Evolutionary conservation across 2,329 filamentous ascomycete species (phyloP), one percentile per base, ranked within the genome.

Genomic region (Thelonectria olida): DNA sequence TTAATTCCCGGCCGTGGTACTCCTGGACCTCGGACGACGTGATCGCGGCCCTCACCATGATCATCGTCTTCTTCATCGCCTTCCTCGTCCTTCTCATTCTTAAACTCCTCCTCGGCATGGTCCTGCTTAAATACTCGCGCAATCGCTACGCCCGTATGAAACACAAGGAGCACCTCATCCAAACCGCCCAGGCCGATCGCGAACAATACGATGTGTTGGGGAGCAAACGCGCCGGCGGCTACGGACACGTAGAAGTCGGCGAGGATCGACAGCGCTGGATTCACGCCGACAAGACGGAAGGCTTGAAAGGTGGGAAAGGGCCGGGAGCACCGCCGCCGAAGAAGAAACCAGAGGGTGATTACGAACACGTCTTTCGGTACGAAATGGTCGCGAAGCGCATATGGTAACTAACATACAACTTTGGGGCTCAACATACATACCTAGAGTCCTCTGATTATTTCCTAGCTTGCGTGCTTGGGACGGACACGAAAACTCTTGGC

Each of bases 301-400:
- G 88, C 0, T 73, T 92, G 61, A 84, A 83, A 69, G 87, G 72
- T 82, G 86, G 69, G 5, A 79, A 76, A 55, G 70, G 72, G 6
- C 85, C 84, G 63, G 86, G 88, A 65, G 88, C 85, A n/a, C n/a
- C n/a, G 67, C 84, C 83, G 22, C 80, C 67, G 5, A 71, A 83
- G 34, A 80, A 80, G 53, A 84, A 84, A 56, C 84, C 86, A 53
- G 66, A 65, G 2, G 73, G 75, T 4, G 79, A 81, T 86, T 74
- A 87, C 88, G 77, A 91, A 84, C 72, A 88, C 80, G 74, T 92
- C 88, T 64, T 88, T 84, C 85, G 96, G 70, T 99, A 97, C 80
- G 93, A 93, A 74, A 97, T 98, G 96, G 90, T 93, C 70, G 92
- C 93, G 1, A 98, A 97, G 84, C 86, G 96, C 74, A 99, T 99